These are phyloP conservation scores for Lichtheimia hyalospora DNA, from an alignment of 371 early-diverging fungal genomes.

Conservation along the genomic window DNA sequence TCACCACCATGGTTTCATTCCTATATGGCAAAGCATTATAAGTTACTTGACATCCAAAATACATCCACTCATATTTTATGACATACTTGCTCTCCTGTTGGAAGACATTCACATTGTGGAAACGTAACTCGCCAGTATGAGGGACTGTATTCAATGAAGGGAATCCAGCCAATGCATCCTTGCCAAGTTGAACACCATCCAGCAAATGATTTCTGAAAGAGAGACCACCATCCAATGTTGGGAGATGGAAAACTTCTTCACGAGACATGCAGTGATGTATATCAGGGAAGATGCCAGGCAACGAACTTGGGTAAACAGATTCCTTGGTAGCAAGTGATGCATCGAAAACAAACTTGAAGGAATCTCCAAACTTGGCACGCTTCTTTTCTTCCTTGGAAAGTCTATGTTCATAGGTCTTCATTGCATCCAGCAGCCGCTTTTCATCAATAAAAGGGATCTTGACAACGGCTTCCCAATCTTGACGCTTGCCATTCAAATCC, in stretches of 20 bases:
- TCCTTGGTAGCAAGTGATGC: slow-evolving; percentile 25
- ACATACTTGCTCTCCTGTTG: slow-evolving; percentile 68
- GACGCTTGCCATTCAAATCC: slow-evolving; percentile 98
- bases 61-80: neutral
- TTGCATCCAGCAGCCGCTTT: slow-evolving; percentile 77
- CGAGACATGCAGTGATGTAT: slow-evolving; percentile 56
- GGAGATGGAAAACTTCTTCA: slow-evolving; percentile 52
- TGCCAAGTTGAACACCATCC: slow-evolving; percentile 69
- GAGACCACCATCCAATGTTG: slow-evolving; percentile 50
- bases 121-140: slow-evolving; percentile 64
- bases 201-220: slow-evolving; percentile 65
- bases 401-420: slow-evolving; percentile 66
- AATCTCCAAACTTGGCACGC: slow-evolving; percentile 74
- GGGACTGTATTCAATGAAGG: slow-evolving; percentile 84
- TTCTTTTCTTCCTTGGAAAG: slow-evolving; percentile 69
- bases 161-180: slow-evolving; percentile 82
- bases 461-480: slow-evolving; percentile 97
- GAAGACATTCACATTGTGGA: slow-evolving; percentile 86
- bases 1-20: slow-evolving; percentile 83
- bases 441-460: slow-evolving; percentile 95
- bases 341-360: slow-evolving; percentile 63
- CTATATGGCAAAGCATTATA: slow-evolving; percentile 16
- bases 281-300: slow-evolving; percentile 74
- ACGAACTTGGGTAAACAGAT: slow-evolving; percentile 59
- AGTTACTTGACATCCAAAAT: neutral